Percentiles rank a stretch among this genome's conserved stretches.
Conservation (phyloP, 1,139 yeast species). For the Saccharomyces hybrid region DNA sequence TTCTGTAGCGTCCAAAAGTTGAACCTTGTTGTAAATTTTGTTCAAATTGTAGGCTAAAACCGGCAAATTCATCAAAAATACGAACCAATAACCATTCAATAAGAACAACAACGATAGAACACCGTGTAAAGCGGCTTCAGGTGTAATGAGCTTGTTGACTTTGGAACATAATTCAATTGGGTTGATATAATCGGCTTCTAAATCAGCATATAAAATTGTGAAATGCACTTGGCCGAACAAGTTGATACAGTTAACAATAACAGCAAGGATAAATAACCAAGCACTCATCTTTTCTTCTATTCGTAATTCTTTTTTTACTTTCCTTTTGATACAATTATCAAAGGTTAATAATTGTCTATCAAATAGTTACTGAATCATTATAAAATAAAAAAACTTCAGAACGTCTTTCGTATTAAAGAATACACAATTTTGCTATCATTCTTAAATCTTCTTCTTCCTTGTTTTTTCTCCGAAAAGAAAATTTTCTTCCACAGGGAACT, state of each 20-base stretch:
- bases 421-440: background rate
- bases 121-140: constrained; percentile 85
- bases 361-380: background rate
- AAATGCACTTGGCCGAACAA: constrained; percentile 86
- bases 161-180: constrained; percentile 95
- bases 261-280: constrained; percentile 77
- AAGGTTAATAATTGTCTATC: background rate
- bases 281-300: constrained; percentile 20
- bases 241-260: constrained; percentile 74
- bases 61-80: constrained; percentile 80
- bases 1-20: constrained; percentile 93
- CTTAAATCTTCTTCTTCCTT: background rate
- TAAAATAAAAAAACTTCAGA: background rate
- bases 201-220: constrained; percentile 87
- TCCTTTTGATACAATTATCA: background rate
- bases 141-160: constrained; percentile 80
- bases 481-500: background rate
- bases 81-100: constrained; percentile 89
- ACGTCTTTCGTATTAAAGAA: background rate
- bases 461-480: background rate
- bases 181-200: constrained; percentile 92
- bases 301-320: background rate
- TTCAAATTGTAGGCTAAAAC: constrained; percentile 74
- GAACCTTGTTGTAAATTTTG: constrained; percentile 66
- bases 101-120: constrained; percentile 63